These are phyloP conservation scores for Metschnikowia colocasiae DNA, from an alignment of 805 yeast species.

Conservation along the genomic window DNA sequence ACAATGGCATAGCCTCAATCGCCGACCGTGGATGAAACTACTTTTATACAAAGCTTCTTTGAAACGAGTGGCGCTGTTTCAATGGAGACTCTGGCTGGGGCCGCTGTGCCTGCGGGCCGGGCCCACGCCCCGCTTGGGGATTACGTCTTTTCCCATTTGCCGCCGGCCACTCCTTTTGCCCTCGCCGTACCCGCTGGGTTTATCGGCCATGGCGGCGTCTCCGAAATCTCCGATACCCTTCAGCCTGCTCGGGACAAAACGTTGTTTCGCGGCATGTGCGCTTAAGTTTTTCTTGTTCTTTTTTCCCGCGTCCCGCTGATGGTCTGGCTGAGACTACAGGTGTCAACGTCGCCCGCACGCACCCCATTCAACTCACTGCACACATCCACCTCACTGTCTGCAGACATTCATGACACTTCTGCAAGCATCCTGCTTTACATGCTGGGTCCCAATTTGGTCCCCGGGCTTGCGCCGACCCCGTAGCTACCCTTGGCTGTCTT, in stretches of 20 bases:
- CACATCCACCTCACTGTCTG: background rate
- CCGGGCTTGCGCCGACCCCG: no score
- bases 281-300: conserved; percentile 2
- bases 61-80: background rate
- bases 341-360: conserved; percentile 1
- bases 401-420: background rate
- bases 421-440: no score
- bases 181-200: background rate
- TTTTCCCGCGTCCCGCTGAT: background rate
- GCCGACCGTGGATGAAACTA: background rate
- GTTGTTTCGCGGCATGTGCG: conserved; percentile 2
- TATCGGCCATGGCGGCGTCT: background rate
- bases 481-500: no score
- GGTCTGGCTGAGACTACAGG: background rate
- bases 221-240: conserved; percentile 1
- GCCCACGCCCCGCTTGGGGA: no score
- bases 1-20: conserved; percentile 4
- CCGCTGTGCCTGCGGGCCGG: no score
- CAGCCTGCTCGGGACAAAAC: background rate
- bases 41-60: background rate
- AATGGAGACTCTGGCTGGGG: no score
- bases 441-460: no score
- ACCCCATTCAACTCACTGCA: background rate
- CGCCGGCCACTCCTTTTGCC: no score
- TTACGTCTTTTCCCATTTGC: no score